phyloP scores from a whole-genome alignment of 2,329 filamentous ascomycete genomes.

The Colletotrichum australisinense region DNA sequence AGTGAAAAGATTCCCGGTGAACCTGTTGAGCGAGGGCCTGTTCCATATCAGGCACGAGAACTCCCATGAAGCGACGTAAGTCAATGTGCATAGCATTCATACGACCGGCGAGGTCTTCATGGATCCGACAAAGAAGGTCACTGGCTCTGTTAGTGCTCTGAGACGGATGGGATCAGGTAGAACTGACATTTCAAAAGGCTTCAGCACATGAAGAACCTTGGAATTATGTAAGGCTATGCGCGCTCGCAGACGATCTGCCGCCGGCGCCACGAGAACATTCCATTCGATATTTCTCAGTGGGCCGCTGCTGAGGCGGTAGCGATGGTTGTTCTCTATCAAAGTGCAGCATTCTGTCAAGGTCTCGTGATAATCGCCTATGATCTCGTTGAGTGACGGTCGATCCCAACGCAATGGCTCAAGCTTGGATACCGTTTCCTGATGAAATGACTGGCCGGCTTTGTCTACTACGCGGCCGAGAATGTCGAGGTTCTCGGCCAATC shows the following conservation, averaged over 20 bases:
- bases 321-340: slow-evolving; percentile 44
- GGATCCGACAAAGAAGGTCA: slow-evolving; percentile 44
- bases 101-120: slow-evolving; percentile 35
- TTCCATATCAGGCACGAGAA: slow-evolving; percentile 38
- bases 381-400: slow-evolving; percentile 37
- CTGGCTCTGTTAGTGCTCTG: slow-evolving; percentile 35
- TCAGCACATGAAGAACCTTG: slow-evolving; percentile 46
- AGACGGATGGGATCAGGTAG: no score
- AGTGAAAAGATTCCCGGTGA: slow-evolving; percentile 14
- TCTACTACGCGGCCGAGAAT: slow-evolving; percentile 44
- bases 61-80: slow-evolving; percentile 38
- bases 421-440: slow-evolving; percentile 37
- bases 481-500: slow-evolving; percentile 45
- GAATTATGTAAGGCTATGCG: slow-evolving; percentile 48
- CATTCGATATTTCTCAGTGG: slow-evolving; percentile 48
- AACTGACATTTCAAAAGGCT: slow-evolving; percentile 50
- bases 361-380: slow-evolving; percentile 45
- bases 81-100: slow-evolving; percentile 34
- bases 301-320: slow-evolving; percentile 41
- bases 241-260: slow-evolving; percentile 45
- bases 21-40: slow-evolving; percentile 33
- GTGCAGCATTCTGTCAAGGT: slow-evolving; percentile 47
- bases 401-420: slow-evolving; percentile 38
- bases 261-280: slow-evolving; percentile 49
- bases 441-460: slow-evolving; percentile 43